Conservation (phyloP, 495 filamentous ascomycete genomes). For the Penicillium canescens region DNA sequence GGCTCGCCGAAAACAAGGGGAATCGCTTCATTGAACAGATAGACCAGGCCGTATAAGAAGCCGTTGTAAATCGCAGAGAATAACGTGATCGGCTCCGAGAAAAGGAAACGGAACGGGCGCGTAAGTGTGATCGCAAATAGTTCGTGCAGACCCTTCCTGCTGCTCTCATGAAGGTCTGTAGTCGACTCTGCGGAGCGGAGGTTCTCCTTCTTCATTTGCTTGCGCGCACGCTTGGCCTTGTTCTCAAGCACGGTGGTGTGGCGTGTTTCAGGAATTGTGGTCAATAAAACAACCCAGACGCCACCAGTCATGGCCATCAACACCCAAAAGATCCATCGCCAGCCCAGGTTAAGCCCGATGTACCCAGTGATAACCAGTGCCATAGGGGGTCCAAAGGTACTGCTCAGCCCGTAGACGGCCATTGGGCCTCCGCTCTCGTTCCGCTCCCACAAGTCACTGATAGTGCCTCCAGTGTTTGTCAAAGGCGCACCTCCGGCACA, state of each 20-base stretch:
- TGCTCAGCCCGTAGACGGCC: conserved; percentile 54
- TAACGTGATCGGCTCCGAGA: conserved; percentile 54
- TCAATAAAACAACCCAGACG: conserved; percentile 38
- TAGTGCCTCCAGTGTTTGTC: conserved; percentile 46
- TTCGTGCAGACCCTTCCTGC: conserved; percentile 53
- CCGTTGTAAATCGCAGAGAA: conserved; percentile 58
- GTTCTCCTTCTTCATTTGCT: conserved; percentile 52
- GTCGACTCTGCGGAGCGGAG: conserved; percentile 46
- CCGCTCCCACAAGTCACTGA: conserved; percentile 41
- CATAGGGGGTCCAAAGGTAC: conserved; percentile 39
- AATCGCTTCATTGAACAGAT: conserved; percentile 57
- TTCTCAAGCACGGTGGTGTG: conserved; percentile 52
- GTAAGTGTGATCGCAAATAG: conserved; percentile 56
- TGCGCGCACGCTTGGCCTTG: conserved; percentile 47
- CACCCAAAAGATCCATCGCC: conserved; percentile 48
- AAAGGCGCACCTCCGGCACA: conserved; percentile 53
- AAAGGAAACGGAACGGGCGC: conserved; percentile 49
- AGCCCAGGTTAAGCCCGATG: conserved; percentile 36
- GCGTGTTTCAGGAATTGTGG: conserved; percentile 45
- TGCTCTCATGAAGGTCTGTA: conserved; percentile 33
- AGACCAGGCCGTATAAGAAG: conserved; percentile 67
- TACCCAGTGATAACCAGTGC: conserved; percentile 46
- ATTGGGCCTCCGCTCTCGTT: conserved; percentile 59
- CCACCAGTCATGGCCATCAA: conserved; percentile 47
- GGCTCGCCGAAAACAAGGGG: conserved; percentile 43